A percentile compares a stretch with the other conserved stretches of the same genome.
These are phyloP conservation scores for Trichophyton simii DNA, from an alignment of 2,329 filamentous ascomycete genomes.

Conservation along the genomic window DNA sequence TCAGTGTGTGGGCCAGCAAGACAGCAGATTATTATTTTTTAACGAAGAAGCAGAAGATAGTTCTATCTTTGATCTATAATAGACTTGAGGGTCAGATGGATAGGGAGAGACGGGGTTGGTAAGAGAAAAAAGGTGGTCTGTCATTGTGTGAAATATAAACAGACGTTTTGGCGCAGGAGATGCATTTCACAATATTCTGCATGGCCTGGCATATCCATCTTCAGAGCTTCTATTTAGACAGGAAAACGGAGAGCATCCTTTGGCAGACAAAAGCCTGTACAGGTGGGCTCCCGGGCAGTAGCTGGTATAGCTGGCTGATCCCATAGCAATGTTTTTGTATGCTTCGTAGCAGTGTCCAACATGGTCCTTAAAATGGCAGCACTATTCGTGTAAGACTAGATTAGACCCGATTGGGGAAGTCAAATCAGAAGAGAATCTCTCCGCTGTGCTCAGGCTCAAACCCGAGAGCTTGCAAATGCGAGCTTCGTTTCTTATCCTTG, in stretches of 20 bases:
- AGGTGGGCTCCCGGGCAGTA: background rate
- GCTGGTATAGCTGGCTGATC: background rate
- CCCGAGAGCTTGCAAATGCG: conserved; percentile 62
- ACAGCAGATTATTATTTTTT: background rate
- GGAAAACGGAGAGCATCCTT: background rate
- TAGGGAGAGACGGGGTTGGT: background rate
- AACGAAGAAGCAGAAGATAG: background rate
- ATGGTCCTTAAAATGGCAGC: background rate
- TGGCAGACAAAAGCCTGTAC: background rate
- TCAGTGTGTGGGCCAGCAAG: conserved; percentile 4
- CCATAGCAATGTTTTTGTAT: background rate
- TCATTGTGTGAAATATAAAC: conserved; percentile 2
- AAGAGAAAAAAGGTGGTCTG: background rate
- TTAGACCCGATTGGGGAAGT: background rate
- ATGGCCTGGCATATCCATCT: conserved; percentile 15
- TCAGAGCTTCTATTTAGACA: background rate
- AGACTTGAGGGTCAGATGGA: background rate
- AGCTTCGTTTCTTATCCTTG: conserved; percentile 58
- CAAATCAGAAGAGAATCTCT: conserved; percentile 53
- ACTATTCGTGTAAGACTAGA: background rate
- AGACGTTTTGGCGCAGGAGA: conserved; percentile 10
- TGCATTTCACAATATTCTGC: conserved; percentile 46
- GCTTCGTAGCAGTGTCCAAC: background rate
- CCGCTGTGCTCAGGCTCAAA: conserved; percentile 79
- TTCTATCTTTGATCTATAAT: background rate